phyloP scores from a whole-genome alignment of 345 rosid species.

The Ceriops zippeliana region DNA sequence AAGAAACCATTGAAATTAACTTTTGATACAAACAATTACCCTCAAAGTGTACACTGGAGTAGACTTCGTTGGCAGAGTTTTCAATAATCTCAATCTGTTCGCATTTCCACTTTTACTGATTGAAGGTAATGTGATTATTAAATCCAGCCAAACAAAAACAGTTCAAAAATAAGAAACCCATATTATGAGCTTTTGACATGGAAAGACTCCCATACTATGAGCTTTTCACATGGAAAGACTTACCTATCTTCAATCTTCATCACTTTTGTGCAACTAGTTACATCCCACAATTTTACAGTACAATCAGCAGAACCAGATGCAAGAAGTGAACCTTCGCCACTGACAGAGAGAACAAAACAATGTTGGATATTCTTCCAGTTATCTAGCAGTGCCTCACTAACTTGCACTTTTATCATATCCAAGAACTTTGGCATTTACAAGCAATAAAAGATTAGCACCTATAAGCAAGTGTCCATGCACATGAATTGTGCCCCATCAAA shows the following conservation, averaged over 20 bases:
- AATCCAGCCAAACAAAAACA: not conserved
- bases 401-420: too few species aligned
- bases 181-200: not conserved
- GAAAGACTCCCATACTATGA: not conserved
- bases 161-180: not conserved
- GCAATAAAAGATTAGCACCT: conserved; percentile 43
- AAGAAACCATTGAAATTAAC: not conserved
- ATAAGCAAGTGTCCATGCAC: conserved; percentile 86
- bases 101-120: conserved; percentile 60
- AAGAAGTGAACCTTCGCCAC: conserved; percentile 89
- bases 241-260: conserved; percentile 66
- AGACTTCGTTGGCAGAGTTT: conserved; percentile 83
- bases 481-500: conserved; percentile 86
- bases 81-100: conserved; percentile 70
- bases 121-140: not conserved
- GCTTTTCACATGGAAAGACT: not conserved
- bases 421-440: not conserved
- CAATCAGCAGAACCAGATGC: conserved; percentile 98
- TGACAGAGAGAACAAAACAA: conserved; percentile 18
- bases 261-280: conserved; percentile 58
- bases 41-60: conserved; percentile 71
- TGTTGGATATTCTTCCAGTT: not conserved
- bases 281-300: conserved; percentile 91
- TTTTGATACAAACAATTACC: conserved; percentile 31
- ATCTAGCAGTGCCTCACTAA: not conserved